A percentile compares a stretch with the other conserved stretches of the same genome.
Conservation (phyloP, 305 asterid species). For the Fraxinus albicans region DNA sequence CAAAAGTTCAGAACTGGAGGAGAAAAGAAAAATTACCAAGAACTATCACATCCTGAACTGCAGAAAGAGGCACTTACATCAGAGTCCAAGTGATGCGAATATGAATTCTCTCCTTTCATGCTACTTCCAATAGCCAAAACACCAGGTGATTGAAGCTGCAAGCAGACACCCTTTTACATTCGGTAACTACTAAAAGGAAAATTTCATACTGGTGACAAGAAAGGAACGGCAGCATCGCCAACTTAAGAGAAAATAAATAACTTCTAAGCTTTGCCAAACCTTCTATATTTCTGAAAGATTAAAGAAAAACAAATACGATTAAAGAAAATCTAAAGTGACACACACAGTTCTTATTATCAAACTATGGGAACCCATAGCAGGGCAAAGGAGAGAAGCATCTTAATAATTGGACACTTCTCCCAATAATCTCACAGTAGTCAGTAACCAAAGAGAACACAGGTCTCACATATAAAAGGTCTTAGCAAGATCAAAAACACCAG, state of each 20-base stretch:
- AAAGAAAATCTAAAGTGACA: neutral
- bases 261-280: neutral
- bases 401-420: neutral
- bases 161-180: slow-evolving; percentile 6
- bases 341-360: neutral
- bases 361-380: slow-evolving; percentile 3
- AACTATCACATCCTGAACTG: slow-evolving; percentile 11
- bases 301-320: neutral
- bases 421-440: neutral
- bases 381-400: slow-evolving; percentile 2
- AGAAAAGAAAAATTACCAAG: slow-evolving; percentile 11
- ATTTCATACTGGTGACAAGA: slow-evolving; percentile 15
- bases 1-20: slow-evolving; percentile 5
- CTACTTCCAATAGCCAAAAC: slow-evolving; percentile 98
- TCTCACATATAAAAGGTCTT: neutral
- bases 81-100: slow-evolving; percentile 90
- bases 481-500: neutral
- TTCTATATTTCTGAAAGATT: neutral
- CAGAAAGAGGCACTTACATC: slow-evolving; percentile 55
- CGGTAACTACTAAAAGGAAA: slow-evolving; percentile 2
- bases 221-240: slow-evolving; percentile 8
- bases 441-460: slow-evolving; percentile 6
- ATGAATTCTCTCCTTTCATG: slow-evolving; percentile 95
- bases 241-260: slow-evolving; percentile 1
- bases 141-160: slow-evolving; percentile 94